These are phyloP conservation scores for Thalia dealbata DNA, from an alignment of 176 grass and related monocot genomes.

Conservation along the genomic window DNA sequence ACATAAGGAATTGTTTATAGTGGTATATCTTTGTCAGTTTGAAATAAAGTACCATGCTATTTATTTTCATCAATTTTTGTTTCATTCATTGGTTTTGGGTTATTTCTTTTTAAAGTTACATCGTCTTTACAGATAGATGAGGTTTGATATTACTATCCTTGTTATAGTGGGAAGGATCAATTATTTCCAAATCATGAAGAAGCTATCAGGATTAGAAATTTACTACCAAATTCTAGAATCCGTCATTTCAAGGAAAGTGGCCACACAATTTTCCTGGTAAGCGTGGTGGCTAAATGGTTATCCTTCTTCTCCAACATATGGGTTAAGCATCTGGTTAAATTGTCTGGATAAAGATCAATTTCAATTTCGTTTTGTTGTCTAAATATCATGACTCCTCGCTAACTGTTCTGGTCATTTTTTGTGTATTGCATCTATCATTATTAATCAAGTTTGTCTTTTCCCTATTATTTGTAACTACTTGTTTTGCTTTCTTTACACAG, in stretches of 20 bases:
- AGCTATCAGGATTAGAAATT: slow-evolving; percentile 45
- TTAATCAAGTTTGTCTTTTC: too few relatives aligned
- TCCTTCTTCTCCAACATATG: neutral
- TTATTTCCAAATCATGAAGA: slow-evolving; percentile 67
- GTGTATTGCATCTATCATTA: too few relatives aligned
- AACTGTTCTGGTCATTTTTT: neutral
- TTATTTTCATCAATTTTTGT: neutral
- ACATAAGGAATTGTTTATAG: neutral
- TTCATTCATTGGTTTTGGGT: neutral
- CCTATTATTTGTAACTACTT: too few relatives aligned
- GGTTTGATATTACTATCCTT: slow-evolving; percentile 29
- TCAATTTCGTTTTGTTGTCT: neutral
- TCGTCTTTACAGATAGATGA: slow-evolving; percentile 1
- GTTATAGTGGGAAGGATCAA: slow-evolving; percentile 74
- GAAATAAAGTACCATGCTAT: neutral
- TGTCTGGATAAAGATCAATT: neutral
- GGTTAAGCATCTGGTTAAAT: neutral
- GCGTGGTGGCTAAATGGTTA: slow-evolving; percentile 1
- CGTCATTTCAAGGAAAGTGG: slow-evolving; percentile 68
- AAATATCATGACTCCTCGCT: neutral
- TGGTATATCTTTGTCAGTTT: neutral
- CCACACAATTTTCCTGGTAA: slow-evolving; percentile 73
- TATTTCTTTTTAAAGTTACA: neutral
- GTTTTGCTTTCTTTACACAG: too few relatives aligned
- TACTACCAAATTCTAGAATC: slow-evolving; percentile 46